These are phyloP conservation scores for Xerocomellus amylosporus DNA, from an alignment of 768 basidiomycete genomes.

Conservation along the genomic window DNA sequence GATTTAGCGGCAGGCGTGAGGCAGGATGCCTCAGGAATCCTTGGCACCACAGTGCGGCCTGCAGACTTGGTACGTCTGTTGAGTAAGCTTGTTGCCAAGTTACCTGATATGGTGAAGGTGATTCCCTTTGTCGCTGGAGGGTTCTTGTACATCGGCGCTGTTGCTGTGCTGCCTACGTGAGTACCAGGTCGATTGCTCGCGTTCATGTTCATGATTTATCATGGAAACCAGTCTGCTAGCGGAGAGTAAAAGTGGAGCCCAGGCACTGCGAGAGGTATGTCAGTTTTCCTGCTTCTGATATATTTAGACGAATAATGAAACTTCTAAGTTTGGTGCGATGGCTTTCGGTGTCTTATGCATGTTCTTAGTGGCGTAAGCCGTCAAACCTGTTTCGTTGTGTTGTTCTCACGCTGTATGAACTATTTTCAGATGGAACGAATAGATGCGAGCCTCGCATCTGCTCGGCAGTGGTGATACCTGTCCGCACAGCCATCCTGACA, in stretches of 20 bases:
- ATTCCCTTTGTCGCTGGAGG: constrained; percentile 90
- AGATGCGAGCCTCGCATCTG: constrained; percentile 28
- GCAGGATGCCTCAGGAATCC: constrained; percentile 69
- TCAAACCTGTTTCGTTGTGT: constrained; percentile 10
- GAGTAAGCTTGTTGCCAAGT: constrained; percentile 10
- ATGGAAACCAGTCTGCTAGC: constrained; percentile 59
- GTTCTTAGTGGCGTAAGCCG: constrained; percentile 85
- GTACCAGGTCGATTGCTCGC: constrained; percentile 30
- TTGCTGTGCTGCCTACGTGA: constrained; percentile 88
- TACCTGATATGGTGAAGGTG: constrained; percentile 46
- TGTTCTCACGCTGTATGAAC: constrained; percentile 19
- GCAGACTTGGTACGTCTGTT: constrained; percentile 71
- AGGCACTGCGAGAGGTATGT: constrained; percentile 84
- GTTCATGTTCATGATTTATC: constrained; percentile 10
- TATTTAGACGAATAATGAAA: constrained; percentile 18
- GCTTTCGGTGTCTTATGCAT: constrained; percentile 87
- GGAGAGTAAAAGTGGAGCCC: constrained; percentile 83
- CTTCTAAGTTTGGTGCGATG: constrained; percentile 83
- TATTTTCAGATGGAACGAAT: constrained; percentile 73
- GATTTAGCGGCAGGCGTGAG: constrained; percentile 78
- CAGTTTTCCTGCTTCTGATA: constrained; percentile 7
- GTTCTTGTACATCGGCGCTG: constrained; percentile 91
- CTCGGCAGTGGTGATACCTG: constrained; percentile 2
- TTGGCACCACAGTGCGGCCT: constrained; percentile 77
- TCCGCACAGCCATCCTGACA: neutral